Evolutionary conservation across 2,329 filamentous ascomycete genomes (phyloP), one percentile per base, ranked within the genome.

Genomic region (Tolypocladium cylindrosporum): DNA sequence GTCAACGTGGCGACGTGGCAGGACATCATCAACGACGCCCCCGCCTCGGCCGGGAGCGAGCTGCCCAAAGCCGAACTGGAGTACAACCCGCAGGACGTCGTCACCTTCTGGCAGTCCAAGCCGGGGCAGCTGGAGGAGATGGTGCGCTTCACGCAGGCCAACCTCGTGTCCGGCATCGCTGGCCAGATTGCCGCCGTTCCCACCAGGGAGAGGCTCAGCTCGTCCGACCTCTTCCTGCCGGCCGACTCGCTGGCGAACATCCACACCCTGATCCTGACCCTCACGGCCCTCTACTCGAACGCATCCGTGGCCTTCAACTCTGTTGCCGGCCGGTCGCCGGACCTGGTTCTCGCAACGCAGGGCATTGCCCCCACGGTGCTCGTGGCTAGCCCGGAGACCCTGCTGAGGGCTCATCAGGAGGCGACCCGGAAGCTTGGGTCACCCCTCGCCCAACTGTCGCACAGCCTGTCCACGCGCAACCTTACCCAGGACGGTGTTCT

Each of bases 1-100:
- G 79, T 96, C 60, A 89, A 89, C 58, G 89, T 97, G 19, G 83
- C 86, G n/a, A 94, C 93, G 16, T 99, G 93, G 92, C 90, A 96
- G 67, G 90, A 97, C 60, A 82, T 97, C 56, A 76, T 97, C 34
- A 84, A 88, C 62, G 89, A 94, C 61, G 79, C 81, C 62, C 83
- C 85, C 21, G 74, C 77, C 36, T 77, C 76, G 57, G 79, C 82
- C 42, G 82, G 80, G 48, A 75, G 75, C 9, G 83, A 90, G 24
- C 77, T 96, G 14, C 90, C 90, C 1, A 73, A 80, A 11, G 73
- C 82, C 55, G 82, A 85, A 45, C 80, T 79, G 31, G 82, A 81
- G 58, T 69, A 72, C 31, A 73, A 77, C 45, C 74, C 81, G 4
- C 77, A 77, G 58, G 81, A 85, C 54, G 69, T 89, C 16, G 75